Conservation (phyloP, 1,284 basidiomycete species). For the Apiotrichum siamense region DNA sequence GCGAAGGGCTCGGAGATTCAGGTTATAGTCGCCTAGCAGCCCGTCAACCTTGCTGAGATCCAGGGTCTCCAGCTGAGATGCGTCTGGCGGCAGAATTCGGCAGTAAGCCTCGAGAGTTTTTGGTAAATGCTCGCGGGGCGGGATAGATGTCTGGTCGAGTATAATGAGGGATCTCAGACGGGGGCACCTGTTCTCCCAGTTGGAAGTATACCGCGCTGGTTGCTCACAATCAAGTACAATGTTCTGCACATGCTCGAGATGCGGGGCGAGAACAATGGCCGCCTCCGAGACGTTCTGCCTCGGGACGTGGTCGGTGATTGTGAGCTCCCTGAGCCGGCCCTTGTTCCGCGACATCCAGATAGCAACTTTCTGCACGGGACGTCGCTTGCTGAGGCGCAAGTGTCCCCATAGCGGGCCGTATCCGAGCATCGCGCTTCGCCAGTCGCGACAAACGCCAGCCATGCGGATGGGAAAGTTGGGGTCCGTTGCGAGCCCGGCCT, state of each 20-base stretch:
- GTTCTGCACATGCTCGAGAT: conserved; percentile 1
- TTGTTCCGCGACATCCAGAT: conserved; percentile 20
- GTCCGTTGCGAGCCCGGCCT: conserved; percentile 19
- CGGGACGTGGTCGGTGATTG: conserved; percentile 4
- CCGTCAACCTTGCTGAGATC: background rate
- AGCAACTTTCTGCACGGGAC: conserved; percentile 15
- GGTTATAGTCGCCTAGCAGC: background rate
- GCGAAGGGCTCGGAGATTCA: background rate
- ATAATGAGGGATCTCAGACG: background rate
- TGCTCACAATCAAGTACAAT: background rate
- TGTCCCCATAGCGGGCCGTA: conserved; percentile 23
- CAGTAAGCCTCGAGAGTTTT: background rate
- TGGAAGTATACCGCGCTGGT: background rate
- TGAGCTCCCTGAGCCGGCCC: conserved; percentile 16
- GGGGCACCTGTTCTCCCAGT: background rate
- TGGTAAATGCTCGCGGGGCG: too few relatives aligned
- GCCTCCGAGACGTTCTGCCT: background rate
- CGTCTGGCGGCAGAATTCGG: background rate
- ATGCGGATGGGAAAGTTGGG: conserved; percentile 23
- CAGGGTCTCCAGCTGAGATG: background rate
- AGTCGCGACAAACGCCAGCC: conserved; percentile 26
- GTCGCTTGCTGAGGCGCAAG: conserved; percentile 20
- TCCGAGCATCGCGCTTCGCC: conserved; percentile 22
- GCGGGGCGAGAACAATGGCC: background rate
- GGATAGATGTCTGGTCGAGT: too few relatives aligned